These are phyloP conservation scores for Populus hybrid DNA, from an alignment of 441 rosid species.

Conservation along the genomic window DNA sequence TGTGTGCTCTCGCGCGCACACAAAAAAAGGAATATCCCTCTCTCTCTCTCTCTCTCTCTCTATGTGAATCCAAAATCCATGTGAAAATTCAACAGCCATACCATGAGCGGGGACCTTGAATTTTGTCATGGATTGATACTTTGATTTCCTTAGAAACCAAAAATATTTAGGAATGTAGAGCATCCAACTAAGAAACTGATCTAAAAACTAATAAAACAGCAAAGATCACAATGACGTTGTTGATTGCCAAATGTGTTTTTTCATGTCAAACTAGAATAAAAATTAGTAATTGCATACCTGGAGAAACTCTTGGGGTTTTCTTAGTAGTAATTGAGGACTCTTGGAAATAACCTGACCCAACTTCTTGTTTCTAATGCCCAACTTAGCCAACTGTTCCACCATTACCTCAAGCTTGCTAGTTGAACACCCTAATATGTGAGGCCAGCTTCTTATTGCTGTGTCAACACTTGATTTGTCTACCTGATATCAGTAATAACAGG, in stretches of 20 bases:
- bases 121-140: too few species aligned
- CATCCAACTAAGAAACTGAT: background rate
- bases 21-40: too few species aligned
- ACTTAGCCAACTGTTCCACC: constrained; percentile 51
- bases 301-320: constrained; percentile 65
- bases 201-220: background rate
- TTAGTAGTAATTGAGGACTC: constrained; percentile 79
- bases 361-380: constrained; percentile 53
- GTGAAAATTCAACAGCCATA: too few species aligned
- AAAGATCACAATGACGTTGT: background rate
- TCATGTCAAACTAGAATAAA: background rate
- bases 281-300: constrained; percentile 33
- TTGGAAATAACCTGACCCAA: constrained; percentile 68
- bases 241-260: background rate
- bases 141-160: too few species aligned
- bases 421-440: constrained; percentile 75
- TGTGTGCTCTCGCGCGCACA: too few species aligned
- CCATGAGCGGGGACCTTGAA: too few species aligned
- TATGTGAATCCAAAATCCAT: too few species aligned
- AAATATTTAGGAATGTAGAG: too few species aligned
- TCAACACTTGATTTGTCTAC: constrained; percentile 53
- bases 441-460: constrained; percentile 72
- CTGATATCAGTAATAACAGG: constrained; percentile 32
- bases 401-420: constrained; percentile 54
- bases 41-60: too few species aligned